Base-by-base conservation (phyloP, 2,329 filamentous ascomycete genomes). In the Daldinia sp. region DNA sequence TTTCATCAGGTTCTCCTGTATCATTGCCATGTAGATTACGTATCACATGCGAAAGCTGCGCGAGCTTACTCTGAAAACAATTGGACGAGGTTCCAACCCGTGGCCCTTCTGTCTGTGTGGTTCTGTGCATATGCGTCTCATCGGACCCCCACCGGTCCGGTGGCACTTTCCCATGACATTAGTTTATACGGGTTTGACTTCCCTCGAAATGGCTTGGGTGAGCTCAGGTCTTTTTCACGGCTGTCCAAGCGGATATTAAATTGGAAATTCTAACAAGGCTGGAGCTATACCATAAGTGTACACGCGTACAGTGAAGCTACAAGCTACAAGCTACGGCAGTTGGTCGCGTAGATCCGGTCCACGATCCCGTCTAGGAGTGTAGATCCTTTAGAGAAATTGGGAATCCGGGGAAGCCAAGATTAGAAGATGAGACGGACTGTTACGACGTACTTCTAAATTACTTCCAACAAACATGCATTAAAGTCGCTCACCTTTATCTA, bases 81-180 rank as follows among this genome's bases (percentile, higher is more conserved):
- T 15, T 32, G 29, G 15, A 49, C 17, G 34, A 34, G 17, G 4
- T 23, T 27, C 17, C 19, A n/a, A n/a, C n/a, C n/a, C n/a, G n/a
- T n/a, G n/a, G n/a, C 23, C 15, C 23, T 21, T 30, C 13, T 11
- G 45, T 48, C 45, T 10, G 15, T 29, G 21, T n/a, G n/a, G n/a
- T n/a, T 7, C 29, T 32, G 34, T 37, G 34, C 34, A 10, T 13
- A 50, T 32, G 10, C 17, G 47, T 50, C 21, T 35, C 23, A 50
- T n/a, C 17, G 32, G 50, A 23, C 15, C 50, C 58, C 45, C 34
- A 43, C 29, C 58, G 58, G 50, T n/a, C 58, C 58, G 58, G 29
- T 37, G 58, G 58, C 27, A 15, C 25, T 45, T 29, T 27, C 34
- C 34, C 21, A 27, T 27, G 4, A 30, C n/a, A 5, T 19, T 13